Percentiles rank a stretch among this genome's conserved stretches.
Evolutionary conservation across 2,329 filamentous ascomycete genomes (phyloP).

Genomic region (Cytospora paraplurivora): DNA sequence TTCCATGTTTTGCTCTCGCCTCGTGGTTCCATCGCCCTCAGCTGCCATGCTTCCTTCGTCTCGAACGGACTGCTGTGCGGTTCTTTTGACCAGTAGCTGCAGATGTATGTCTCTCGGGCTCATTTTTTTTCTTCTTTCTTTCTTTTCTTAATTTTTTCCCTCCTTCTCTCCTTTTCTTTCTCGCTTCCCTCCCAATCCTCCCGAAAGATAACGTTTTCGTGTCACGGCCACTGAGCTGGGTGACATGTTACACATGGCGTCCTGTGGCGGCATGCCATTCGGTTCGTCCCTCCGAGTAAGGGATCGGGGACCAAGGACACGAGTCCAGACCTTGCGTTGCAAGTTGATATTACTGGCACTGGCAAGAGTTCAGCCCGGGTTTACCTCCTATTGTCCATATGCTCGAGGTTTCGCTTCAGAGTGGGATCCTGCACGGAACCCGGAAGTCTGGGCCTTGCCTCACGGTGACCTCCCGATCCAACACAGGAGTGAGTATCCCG

Average conservation of each 20-base stretch:
- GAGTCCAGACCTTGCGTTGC: no score
- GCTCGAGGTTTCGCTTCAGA: background rate
- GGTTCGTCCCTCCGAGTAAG: background rate
- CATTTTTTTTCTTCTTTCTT: background rate
- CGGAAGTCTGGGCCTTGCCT: background rate
- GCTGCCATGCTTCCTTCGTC: background rate
- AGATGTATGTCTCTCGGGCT: slow-evolving; percentile 5
- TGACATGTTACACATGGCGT: slow-evolving; percentile 18
- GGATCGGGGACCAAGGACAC: background rate
- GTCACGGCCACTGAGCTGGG: slow-evolving; percentile 2
- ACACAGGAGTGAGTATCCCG: background rate
- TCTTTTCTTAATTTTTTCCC: background rate
- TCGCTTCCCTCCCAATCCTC: background rate
- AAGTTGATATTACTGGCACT: background rate
- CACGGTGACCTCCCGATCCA: background rate
- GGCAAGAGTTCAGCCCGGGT: background rate
- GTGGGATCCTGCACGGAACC: background rate
- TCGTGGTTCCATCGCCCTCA: background rate
- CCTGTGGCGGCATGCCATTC: slow-evolving; percentile 16
- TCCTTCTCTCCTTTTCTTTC: background rate
- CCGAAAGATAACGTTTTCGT: background rate
- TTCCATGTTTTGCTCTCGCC: background rate
- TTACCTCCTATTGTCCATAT: background rate
- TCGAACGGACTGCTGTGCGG: background rate
- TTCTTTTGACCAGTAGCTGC: slow-evolving; percentile 5